Evolutionary conservation across 345 rosid genomes (phyloP).

Genomic region (Ailanthus altissimus): DNA sequence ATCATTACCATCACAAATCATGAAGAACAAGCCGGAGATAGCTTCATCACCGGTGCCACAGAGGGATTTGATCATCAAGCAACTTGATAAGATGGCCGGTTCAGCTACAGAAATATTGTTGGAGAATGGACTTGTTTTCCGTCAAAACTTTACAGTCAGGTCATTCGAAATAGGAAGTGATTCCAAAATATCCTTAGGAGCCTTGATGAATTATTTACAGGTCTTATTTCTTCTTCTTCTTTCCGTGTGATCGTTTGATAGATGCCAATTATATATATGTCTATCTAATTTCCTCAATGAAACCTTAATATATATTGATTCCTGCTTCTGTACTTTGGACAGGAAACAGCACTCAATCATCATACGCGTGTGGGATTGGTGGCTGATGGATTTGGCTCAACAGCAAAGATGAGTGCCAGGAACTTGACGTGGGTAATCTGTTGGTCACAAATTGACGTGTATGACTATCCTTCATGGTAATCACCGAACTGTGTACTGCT

Average conservation of each 20-base stretch:
- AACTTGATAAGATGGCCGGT: background rate
- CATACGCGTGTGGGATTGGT: background rate
- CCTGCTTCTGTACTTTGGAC: background rate
- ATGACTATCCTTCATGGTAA: slow-evolving; percentile 38
- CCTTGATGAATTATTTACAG: slow-evolving; percentile 31
- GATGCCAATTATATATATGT: too few species aligned
- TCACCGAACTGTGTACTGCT: too few species aligned
- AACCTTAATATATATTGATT: too few species aligned
- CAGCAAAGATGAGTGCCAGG: slow-evolving; percentile 28
- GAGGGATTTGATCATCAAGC: background rate
- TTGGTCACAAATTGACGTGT: slow-evolving; percentile 13
- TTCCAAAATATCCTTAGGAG: background rate
- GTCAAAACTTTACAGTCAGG: slow-evolving; percentile 25
- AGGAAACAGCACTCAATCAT: slow-evolving; percentile 39
- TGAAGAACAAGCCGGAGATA: background rate
- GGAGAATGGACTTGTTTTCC: slow-evolving; percentile 22
- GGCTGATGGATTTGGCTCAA: slow-evolving; percentile 34
- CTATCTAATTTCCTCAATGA: too few species aligned
- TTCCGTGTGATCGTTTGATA: background rate
- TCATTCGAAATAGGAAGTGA: slow-evolving; percentile 33
- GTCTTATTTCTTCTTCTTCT: background rate
- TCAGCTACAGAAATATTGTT: slow-evolving; percentile 24
- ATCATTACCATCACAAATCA: background rate
- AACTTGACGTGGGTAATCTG: slow-evolving; percentile 29
- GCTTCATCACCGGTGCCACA: background rate